Base-by-base conservation (phyloP, 768 basidiomycete species). In the Collybiopsis luxurians region DNA sequence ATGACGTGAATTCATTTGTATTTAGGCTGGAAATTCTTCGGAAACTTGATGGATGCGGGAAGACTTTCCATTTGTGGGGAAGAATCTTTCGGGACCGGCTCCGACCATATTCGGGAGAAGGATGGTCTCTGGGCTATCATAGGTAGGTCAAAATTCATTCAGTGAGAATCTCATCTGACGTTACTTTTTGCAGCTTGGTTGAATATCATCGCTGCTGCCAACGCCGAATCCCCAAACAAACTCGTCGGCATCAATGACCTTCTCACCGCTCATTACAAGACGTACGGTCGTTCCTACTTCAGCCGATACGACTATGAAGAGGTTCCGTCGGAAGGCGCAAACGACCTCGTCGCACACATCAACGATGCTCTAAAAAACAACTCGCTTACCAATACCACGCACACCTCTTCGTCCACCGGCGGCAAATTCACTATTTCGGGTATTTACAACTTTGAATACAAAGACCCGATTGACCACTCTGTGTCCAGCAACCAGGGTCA, bases 291-390 rank as follows among this genome's bases (percentile, higher is more conserved):
- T 58, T 94, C 89, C 47, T 98, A 97, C 86, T 99, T 99, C 82
- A 95, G 91, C 64, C 89, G 95, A 60, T 98, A 99, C 73, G 97
- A 99, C 75, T 99, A 99, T 76, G 97, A 99, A 70, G 97, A 98
- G 70, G 93, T 97, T 45, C 81, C 92, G 2, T 93, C 95, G 0
- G 90, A 90, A 36, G 92, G 90, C 30, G 97, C 97, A 44, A 84
- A 91, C 65, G 85, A 86, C 59, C 78, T 99, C 61, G 93, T 98
- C 66, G 81, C 79, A 31, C 79, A 85, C 66, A 75, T 99, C 67
- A 85, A 95, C 69, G 72, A 78, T 10, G 82, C 84, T 36, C 85
- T 96, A 71, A 75, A 81, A 58, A 76, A 80, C 5, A 76, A 81
- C 1, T 85, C 84, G 47, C 86, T 98, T 65, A 78, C 82, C 66